Base-by-base conservation (phyloP, 306 rosid species). In the Vigna angularis region DNA sequence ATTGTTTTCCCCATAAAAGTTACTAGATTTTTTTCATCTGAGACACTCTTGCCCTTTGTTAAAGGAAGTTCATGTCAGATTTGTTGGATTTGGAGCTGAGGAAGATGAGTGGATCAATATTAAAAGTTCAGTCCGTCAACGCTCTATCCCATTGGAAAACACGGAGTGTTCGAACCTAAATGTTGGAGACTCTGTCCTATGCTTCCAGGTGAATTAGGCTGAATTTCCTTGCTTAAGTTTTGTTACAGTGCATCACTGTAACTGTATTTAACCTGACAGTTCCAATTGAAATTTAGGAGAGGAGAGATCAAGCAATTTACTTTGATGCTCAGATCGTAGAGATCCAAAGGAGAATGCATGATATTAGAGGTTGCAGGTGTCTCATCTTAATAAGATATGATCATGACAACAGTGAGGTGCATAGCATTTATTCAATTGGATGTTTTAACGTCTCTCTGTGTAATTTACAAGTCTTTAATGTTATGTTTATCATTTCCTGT, bases 321-420 rank as follows among this genome's bases (percentile, higher is more conserved):
- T 91, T 87, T 14, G 99, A 96, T 82, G 94, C 99, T 74, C 98
- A 66, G 68, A 83, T 96, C 26, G 13, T 87, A 73, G 96, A 96
- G 64, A 83, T 93, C 59, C 90, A 93, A 61, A 86, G 93, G 88
- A 93, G 83, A 84, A 90, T 93, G 83, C 98, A 96, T 69, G 99
- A 96, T 79, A 87, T 96, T 80, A 88, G 99, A 81, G 99, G 99
- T 52, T 92, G 99, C 83, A 85, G 99, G 86, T 93, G 99, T 75
- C 87, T 87, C 74, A 91, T 96, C 84, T 66, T 82, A 71, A 75
- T 96, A 69, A 93, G 86, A 30, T 96, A 96, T 59, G 87, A 87
- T 82, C 99, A 91, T 4, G 97, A 96, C 85, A 12, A 45, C 16
- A 45, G 50, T 45, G 50, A 45, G 50, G 50, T 45, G 80, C 56